Conservation (phyloP, 768 basidiomycete species). For the Mrakia frigida region DNA sequence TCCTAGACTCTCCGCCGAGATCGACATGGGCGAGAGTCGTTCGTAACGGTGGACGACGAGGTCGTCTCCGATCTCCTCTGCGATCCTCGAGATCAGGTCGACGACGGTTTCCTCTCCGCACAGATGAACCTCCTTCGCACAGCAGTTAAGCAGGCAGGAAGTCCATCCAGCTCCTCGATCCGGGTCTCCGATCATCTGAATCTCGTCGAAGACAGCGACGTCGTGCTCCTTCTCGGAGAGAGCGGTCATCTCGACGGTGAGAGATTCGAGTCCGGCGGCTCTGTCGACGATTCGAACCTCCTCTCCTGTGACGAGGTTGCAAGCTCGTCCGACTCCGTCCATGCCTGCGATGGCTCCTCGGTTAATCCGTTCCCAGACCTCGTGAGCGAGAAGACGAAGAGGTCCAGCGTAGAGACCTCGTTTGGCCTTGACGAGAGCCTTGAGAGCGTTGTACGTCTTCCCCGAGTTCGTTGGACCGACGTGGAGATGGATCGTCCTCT, state of each 20-base stretch:
- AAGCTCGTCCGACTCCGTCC: constrained; percentile 58
- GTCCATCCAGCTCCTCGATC: constrained; percentile 81
- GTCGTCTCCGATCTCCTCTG: constrained; percentile 75
- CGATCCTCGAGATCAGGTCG: constrained; percentile 63
- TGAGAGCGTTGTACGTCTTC: constrained; percentile 88
- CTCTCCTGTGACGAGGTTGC: constrained; percentile 89
- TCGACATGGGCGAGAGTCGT: constrained; percentile 74
- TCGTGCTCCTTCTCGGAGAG: constrained; percentile 33
- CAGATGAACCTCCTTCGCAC: constrained; percentile 79
- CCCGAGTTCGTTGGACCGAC: constrained; percentile 97
- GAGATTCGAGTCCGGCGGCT: constrained; percentile 59
- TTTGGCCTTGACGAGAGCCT: constrained; percentile 70
- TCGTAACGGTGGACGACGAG: constrained; percentile 74
- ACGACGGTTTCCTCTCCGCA: constrained; percentile 94
- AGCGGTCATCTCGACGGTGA: constrained; percentile 89
- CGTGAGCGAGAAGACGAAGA: constrained; percentile 84
- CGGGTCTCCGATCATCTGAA: constrained; percentile 84
- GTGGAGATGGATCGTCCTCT: constrained; percentile 82
- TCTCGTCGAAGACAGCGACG: constrained; percentile 92
- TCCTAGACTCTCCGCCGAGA: constrained; percentile 62
- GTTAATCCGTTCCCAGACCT: constrained; percentile 88
- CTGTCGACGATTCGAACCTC: constrained; percentile 67
- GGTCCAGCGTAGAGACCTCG: constrained; percentile 85
- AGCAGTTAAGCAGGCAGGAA: constrained; percentile 64
- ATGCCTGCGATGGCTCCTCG: constrained; percentile 74